Base-by-base conservation (phyloP, 768 basidiomycete species). In the Candolleomyces aberdarensis region DNA sequence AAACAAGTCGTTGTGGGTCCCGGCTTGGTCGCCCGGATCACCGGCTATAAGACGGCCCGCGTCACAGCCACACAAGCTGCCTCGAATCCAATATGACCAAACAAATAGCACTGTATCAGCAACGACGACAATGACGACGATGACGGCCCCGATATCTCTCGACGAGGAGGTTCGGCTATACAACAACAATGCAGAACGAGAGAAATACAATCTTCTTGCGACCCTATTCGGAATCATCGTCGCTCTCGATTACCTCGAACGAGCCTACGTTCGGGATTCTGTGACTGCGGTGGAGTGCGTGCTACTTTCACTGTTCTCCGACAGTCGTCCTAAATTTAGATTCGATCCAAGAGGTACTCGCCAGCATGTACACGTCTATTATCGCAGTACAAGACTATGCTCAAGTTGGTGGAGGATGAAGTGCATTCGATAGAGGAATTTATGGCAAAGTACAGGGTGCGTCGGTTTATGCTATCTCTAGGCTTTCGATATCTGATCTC, bases 341-440 rank as follows among this genome's bases (percentile, higher is more conserved):
- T 19, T 19, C 15, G 5, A 26, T 58, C 56, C 61, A 65, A 83
- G 84, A 97, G 95, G 81, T 99, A 98, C 73, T 94, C 94, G 64
- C 96, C 94, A 59, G 95, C 94, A 62, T 99, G 96, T 72, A 95
- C 93, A 14, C 84, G 91, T 44, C 77, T 99, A n/a, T 76, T 98
- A 14, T 92, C 94, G 7, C 95, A 97, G 75, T 98, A 97, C 80
- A 97, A 97, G 84, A 96, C 94, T 0, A 93, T 97, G 87, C 78
- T 95, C 62, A 97, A 94, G 75, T 83, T 98, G n/a, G 89, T 98
- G 11, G 88, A 87, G n/a, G 86, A 93, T 57, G 89, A 90, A 20
- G 92, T 96, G 9, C 85, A 85, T 0, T 88, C 84, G 31, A 83
- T 98, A 44, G 96, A 98, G 65, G 83, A 87, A 19, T 99, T 98